These are phyloP conservation scores for Dendryphion nanum DNA, from an alignment of 2,329 filamentous ascomycete genomes.

Conservation along the genomic window DNA sequence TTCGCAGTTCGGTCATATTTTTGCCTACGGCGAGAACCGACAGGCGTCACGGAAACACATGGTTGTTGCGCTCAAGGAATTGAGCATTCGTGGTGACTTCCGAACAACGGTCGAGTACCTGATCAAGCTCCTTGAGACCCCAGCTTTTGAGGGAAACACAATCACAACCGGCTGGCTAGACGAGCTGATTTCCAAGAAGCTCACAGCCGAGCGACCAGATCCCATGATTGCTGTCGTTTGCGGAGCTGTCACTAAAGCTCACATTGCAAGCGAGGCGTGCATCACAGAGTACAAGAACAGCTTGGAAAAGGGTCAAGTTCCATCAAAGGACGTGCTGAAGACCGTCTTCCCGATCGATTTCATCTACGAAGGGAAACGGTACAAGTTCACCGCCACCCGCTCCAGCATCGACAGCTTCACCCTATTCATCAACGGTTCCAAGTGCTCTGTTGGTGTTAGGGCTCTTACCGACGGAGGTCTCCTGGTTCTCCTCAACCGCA, in stretches of 20 bases:
- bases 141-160: conserved; percentile 97
- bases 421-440: conserved; percentile 98
- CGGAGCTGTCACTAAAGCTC: conserved; percentile 91
- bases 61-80: conserved; percentile 96
- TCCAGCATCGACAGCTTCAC: conserved; percentile 94
- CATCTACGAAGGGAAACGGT: conserved; percentile 94
- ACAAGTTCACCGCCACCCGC: conserved; percentile 96
- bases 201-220: conserved; percentile 94
- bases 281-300: conserved; percentile 83
- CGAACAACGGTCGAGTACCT: conserved; percentile 97
- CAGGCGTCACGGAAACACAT: conserved; percentile 97
- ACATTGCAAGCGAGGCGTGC: conserved; percentile 88
- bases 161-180: conserved; percentile 99
- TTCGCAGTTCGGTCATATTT: conserved; percentile 98
- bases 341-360: conserved; percentile 98
- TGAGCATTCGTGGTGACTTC: conserved; percentile 99
- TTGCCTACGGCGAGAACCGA: conserved; percentile 97
- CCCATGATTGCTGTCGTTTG: conserved; percentile 91
- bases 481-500: conserved; percentile 83
- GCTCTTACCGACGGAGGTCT: conserved; percentile 92
- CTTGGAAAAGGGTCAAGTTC: conserved; percentile 95
- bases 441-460: conserved; percentile 89
- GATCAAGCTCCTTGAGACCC: conserved; percentile 97
- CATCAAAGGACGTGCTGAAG: conserved; percentile 93
- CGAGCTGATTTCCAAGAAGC: conserved; percentile 95